Evolutionary conservation across 495 filamentous ascomycete species (phyloP).

Genomic region (Bombardia bombarda): DNA sequence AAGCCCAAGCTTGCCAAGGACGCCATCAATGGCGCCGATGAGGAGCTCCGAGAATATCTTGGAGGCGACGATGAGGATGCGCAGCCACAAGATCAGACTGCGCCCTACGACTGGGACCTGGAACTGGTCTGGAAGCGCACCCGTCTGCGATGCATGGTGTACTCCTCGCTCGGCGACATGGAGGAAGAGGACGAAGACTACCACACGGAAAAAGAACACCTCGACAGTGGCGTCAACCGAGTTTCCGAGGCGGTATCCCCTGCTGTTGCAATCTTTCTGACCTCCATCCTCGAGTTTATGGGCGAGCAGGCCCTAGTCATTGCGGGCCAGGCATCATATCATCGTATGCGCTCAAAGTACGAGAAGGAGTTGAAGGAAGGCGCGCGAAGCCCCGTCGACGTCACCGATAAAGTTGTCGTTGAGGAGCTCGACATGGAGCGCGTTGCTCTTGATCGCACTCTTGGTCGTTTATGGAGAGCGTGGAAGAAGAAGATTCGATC

Average conservation of each 20-base stretch:
- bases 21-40: constrained; percentile 79
- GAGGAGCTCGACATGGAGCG: constrained; percentile 93
- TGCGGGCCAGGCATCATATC: constrained; percentile 82
- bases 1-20: constrained; percentile 83
- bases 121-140: constrained; percentile 86
- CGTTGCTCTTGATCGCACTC: constrained; percentile 74
- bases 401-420: constrained; percentile 61
- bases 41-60: constrained; percentile 83
- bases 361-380: constrained; percentile 45
- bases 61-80: constrained; percentile 67
- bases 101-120: constrained; percentile 65
- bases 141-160: constrained; percentile 92
- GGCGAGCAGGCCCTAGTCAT: constrained; percentile 83
- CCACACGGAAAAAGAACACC: constrained; percentile 64
- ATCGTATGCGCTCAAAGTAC: constrained; percentile 50
- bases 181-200: constrained; percentile 95
- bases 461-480: constrained; percentile 86
- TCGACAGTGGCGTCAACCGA: constrained; percentile 49
- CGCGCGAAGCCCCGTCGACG: constrained; percentile 25
- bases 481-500: constrained; percentile 81
- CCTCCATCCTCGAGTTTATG: constrained; percentile 87
- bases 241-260: constrained; percentile 68
- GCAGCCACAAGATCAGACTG: constrained; percentile 44
- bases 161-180: constrained; percentile 91
- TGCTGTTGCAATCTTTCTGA: constrained; percentile 90